Evolutionary conservation across 1,284 basidiomycete genomes (phyloP).

Genomic region (Microbotryomycetes sp.): DNA sequence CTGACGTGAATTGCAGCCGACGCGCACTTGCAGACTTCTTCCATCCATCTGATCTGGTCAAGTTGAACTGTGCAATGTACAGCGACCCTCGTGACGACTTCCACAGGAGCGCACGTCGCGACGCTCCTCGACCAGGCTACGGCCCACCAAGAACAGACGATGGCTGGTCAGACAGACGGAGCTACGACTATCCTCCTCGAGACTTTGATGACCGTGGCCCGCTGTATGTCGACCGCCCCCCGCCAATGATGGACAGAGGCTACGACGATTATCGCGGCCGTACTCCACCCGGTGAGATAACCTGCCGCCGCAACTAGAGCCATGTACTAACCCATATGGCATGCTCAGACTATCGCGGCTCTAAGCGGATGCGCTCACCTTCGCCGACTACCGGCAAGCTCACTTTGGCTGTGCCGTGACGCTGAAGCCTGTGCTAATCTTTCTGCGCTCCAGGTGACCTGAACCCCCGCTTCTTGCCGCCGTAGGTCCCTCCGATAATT

Average conservation of each 20-base stretch:
- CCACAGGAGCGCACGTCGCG: too few relatives aligned
- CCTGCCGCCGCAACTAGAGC: too few relatives aligned
- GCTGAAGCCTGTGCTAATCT: background rate
- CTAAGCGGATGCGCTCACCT: background rate
- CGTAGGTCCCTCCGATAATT: background rate
- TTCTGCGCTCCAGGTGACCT: background rate
- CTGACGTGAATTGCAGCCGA: too few relatives aligned
- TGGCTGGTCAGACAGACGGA: too few relatives aligned
- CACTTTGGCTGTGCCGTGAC: background rate
- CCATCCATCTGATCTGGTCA: too few relatives aligned
- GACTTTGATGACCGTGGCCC: background rate
- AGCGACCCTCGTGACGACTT: too few relatives aligned
- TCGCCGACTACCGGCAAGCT: background rate
- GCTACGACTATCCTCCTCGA: too few relatives aligned
- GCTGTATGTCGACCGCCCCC: background rate
- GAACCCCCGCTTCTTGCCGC: background rate
- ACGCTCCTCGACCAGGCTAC: too few relatives aligned
- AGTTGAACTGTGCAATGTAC: too few relatives aligned
- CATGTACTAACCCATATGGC: too few relatives aligned
- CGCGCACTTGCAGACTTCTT: too few relatives aligned
- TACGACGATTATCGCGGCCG: background rate
- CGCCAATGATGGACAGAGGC: background rate
- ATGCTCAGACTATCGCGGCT: background rate
- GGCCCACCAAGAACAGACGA: too few relatives aligned
- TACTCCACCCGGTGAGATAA: background rate